Conservation (phyloP, 441 rosid genomes). For the Isatis lusitanica region DNA sequence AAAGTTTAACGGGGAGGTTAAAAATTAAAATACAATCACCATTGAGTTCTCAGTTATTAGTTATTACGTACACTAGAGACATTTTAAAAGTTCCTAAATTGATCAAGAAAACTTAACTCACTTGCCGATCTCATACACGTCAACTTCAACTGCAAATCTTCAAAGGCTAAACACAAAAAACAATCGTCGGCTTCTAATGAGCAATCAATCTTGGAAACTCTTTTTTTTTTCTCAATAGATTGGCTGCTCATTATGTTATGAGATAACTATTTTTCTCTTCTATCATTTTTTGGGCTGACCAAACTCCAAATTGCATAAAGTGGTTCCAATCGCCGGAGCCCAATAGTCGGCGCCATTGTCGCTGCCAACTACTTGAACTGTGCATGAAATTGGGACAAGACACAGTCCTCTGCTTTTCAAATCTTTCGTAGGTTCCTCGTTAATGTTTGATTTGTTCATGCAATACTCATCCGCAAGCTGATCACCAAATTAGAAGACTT, state of each 20-base stretch:
- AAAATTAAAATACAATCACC: too few species aligned
- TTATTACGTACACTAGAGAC: too few species aligned
- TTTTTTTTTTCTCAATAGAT: conserved; percentile 44
- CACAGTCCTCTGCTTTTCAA: conserved; percentile 85
- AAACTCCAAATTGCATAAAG: conserved; percentile 7
- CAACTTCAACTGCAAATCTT: conserved; percentile 5
- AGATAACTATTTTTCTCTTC: conserved; percentile 29
- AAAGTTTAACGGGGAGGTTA: too few species aligned
- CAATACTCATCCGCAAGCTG: conserved; percentile 64
- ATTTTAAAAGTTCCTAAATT: too few species aligned
- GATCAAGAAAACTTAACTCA: not conserved
- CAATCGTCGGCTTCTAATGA: conserved; percentile 34
- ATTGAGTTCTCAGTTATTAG: too few species aligned
- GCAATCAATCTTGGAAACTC: conserved; percentile 76
- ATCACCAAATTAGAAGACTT: not conserved
- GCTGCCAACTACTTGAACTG: conserved; percentile 78
- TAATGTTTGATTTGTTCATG: conserved; percentile 43
- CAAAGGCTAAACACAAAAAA: conserved; percentile 11
- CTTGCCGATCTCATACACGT: not conserved
- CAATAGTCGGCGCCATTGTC: conserved; percentile 91
- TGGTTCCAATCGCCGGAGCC: conserved; percentile 74
- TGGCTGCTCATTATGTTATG: conserved; percentile 98
- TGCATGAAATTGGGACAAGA: conserved; percentile 84
- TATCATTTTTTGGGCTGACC: not conserved
- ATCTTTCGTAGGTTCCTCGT: conserved; percentile 52